A percentile compares a stretch with the other conserved stretches of the same genome.
Evolutionary conservation across 495 filamentous ascomycete species (phyloP).

Genomic region (Penicillium lagena): DNA sequence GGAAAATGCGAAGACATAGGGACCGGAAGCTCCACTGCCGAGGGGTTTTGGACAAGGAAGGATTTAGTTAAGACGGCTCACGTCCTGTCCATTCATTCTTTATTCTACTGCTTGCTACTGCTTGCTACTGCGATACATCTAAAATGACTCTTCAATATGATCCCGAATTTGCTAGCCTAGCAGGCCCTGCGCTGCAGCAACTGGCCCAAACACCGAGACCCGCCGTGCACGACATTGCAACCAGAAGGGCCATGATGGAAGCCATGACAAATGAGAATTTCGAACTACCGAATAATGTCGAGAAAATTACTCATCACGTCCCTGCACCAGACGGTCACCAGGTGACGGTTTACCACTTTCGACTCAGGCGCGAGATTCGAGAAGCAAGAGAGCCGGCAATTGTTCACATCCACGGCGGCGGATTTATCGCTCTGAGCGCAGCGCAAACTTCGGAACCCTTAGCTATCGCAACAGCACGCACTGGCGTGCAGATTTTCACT

Average conservation of each 20-base stretch:
- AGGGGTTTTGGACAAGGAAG: too few species aligned
- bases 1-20: neutral
- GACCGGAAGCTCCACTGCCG: too few species aligned
- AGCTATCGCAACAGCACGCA: neutral
- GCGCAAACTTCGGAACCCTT: neutral
- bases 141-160: conserved; percentile 9
- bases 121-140: too few species aligned
- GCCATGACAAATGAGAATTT: neutral
- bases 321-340: conserved; percentile 1
- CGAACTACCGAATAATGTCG: conserved; percentile 5
- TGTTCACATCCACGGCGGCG: conserved; percentile 9
- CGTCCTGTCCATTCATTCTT: too few species aligned
- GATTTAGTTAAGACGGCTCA: too few species aligned
- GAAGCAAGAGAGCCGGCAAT: conserved; percentile 4
- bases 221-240: conserved; percentile 4
- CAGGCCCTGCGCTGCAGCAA: conserved; percentile 4
- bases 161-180: conserved; percentile 4
- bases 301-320: conserved; percentile 5
- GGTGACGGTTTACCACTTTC: conserved; percentile 8
- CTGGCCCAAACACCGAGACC: neutral
- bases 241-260: conserved; percentile 1
- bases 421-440: conserved; percentile 6
- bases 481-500: conserved; percentile 14
- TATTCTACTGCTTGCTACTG: too few species aligned
- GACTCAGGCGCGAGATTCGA: neutral